Evolutionary conservation across 306 rosid genomes (phyloP).

Genomic region (Lagenaria siceraria): DNA sequence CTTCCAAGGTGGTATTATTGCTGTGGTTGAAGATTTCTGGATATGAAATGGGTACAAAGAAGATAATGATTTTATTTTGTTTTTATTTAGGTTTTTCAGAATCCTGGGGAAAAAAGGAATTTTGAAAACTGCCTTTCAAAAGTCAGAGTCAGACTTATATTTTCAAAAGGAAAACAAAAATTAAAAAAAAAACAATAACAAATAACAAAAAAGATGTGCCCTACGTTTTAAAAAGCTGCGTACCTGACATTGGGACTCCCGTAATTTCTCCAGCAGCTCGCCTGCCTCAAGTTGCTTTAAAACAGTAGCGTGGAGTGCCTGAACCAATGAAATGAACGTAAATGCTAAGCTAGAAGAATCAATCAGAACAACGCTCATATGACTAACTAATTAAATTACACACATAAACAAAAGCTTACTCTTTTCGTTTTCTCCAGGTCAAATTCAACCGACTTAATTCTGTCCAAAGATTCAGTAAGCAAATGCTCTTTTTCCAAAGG

Average conservation of each 20-base stretch:
- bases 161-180: background rate
- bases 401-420: constrained; percentile 32
- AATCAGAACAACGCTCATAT: background rate
- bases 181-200: too few relatives aligned
- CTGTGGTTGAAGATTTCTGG: background rate
- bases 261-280: constrained; percentile 51
- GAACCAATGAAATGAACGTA: constrained; percentile 10
- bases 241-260: constrained; percentile 47
- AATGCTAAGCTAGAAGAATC: background rate
- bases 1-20: background rate
- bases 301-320: constrained; percentile 66
- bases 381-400: background rate
- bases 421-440: constrained; percentile 88
- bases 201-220: background rate
- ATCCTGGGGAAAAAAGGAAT: background rate
- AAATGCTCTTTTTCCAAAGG: constrained; percentile 79
- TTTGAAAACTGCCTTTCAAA: background rate
- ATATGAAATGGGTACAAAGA: background rate
- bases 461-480: constrained; percentile 70
- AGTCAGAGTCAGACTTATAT: background rate
- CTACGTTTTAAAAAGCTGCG: constrained; percentile 21
- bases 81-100: background rate
- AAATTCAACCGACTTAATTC: constrained; percentile 79
- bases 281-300: constrained; percentile 71
- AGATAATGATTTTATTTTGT: background rate